Evolutionary conservation across 2,329 filamentous ascomycete species (phyloP), one percentile per base, ranked within the genome.

Genomic region (Colletotrichum cuscutae): DNA sequence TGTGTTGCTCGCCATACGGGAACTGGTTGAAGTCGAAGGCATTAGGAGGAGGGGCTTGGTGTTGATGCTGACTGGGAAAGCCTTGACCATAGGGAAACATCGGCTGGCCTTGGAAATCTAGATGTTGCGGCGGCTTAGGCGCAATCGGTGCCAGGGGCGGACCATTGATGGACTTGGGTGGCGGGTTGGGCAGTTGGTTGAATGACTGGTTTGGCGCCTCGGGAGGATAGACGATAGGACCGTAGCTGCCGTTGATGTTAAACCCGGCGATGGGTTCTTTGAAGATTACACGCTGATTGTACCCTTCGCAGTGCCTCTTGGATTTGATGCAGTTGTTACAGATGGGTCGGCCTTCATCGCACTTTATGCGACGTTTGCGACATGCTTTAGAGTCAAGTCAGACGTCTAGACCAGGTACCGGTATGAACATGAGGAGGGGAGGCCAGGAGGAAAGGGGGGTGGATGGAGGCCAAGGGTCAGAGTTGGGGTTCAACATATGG

Each of bases 321-420:
- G 94, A 96, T 79, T 96, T 97, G 84, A 93, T 91, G 83, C 94
- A 97, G 79, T 97, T 97, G 78, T 89, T 91, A 83, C 94, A 97
- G 32, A 89, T 93, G 30, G 94, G 94, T 62, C 93, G 90, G 78
- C 95, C 94, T 81, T 98, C 97, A 74, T 97, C 97, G 82, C 97
- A 99, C 84, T 98, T 99, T 83, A 99, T 98, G 75, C 97, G 93
- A 65, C 97, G 92, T 83, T 94, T 96, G 75, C 97, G 93, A 84
- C 97, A 99, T 71, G 97, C 94, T 95, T 80, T 58, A 73, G 60
- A 26, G 42, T 52, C 67, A 68, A 42, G 72, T 66, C n/a, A 65
- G 72, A 68, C 8, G 30, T 54, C 65, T 56, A 59, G 24, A 49
- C 42, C 19, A 9, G 8, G 15, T n/a, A 19, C 19, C 4, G 8